A percentile compares a stretch with the other conserved stretches of the same genome.
Evolutionary conservation across 495 filamentous ascomycete genomes (phyloP).

Genomic region (Penicillium salamii): DNA sequence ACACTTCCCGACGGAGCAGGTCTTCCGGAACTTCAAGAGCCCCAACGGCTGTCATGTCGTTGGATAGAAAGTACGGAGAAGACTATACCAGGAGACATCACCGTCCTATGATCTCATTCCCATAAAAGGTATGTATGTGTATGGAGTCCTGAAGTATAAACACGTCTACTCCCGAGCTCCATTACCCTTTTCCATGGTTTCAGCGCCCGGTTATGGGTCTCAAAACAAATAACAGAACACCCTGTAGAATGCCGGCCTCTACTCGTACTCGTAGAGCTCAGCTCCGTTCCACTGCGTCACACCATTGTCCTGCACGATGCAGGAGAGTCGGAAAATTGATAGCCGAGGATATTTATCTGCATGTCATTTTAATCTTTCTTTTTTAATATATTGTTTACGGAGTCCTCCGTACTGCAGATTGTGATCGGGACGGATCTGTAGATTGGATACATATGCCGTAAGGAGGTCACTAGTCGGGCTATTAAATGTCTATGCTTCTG

Average conservation of each 20-base stretch:
- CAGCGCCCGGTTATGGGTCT: too few relatives aligned
- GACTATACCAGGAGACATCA: too few relatives aligned
- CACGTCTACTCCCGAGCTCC: too few relatives aligned
- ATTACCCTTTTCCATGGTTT: too few relatives aligned
- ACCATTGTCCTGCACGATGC: constrained; percentile 21
- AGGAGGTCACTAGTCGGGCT: not conserved
- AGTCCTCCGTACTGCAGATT: not conserved
- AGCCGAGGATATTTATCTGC: not conserved
- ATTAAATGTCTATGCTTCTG: not conserved
- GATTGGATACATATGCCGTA: not conserved
- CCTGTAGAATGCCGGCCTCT: too few relatives aligned
- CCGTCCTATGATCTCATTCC: too few relatives aligned
- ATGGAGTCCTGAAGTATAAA: too few relatives aligned
- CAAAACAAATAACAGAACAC: too few relatives aligned
- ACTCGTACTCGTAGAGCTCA: not conserved
- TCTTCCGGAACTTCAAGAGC: too few relatives aligned
- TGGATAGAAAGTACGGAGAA: not conserved
- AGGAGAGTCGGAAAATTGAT: constrained; percentile 21
- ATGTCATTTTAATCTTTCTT: not conserved
- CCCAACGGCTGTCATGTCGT: not conserved
- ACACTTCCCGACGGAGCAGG: too few relatives aligned
- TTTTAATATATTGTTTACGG: not conserved
- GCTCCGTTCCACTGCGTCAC: not conserved
- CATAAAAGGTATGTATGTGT: too few relatives aligned
- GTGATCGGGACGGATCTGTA: not conserved